Evolutionary conservation across 495 filamentous ascomycete species (phyloP), one percentile per base, ranked within the genome.

Genomic region (Aspergillus diversus): DNA sequence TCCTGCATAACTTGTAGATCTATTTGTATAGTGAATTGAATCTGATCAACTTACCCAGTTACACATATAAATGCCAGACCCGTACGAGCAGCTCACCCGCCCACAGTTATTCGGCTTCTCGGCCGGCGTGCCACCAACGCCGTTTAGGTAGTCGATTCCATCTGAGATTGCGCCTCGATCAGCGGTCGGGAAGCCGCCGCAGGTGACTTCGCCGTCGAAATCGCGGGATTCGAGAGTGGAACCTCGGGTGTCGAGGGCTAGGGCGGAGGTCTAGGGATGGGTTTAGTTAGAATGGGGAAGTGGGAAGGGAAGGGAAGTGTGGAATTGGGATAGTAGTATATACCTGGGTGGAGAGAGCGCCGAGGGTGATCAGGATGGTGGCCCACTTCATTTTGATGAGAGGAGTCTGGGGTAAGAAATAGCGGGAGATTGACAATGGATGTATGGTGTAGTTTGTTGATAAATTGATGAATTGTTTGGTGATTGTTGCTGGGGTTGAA

Each of bases 41-140:
- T n/a, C n/a, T 27, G 21, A 27, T 39, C 13, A 3, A 57, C 55
- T 57, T 12, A 57, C 55, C 39, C 43, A 16, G 31, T 57, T 57
- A 16, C 55, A 57, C 55, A 35, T 43, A 4, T 46, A 31, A 5
- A 57, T 46, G 4, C 35, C 55, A 3, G 55, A 5, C 6, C 32
- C 9, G 4, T n/a, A 43, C 3, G 37, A 46, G 55, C 55, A 57
- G 55, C 55, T 57, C 8, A 57, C 55, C 12, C 55, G 5, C 5
- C 37, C 35, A 32, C 55, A 57, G 1, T 0, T 43, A 4, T 57
- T 43, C 12, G 55, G 35, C 5, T 16, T 0, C 17, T 12, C n/a
- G 3, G n/a, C 12, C 1, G 55, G 55, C 3, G 4, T 27, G 5
- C 55, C 55, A 1, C 31, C 31, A 8, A 57, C n/a, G 4, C 31